phyloP scores from a whole-genome alignment of 257 asterid genomes.

The Fraxinus pennsylvanica region DNA sequence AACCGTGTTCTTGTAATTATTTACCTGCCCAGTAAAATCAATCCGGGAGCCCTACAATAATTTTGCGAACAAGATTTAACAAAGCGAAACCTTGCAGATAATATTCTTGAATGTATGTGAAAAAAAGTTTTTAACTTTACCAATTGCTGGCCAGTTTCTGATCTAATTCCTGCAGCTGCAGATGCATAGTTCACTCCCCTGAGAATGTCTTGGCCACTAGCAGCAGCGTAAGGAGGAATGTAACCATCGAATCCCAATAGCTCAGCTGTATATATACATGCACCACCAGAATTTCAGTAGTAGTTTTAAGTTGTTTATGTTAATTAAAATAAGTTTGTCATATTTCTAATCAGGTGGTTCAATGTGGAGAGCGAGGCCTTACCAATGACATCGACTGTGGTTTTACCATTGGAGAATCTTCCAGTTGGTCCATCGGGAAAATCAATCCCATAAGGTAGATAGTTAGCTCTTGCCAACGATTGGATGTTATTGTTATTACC shows the following conservation, averaged over 20 bases:
- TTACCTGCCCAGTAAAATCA: constrained; percentile 61
- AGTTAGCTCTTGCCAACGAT: constrained; percentile 69
- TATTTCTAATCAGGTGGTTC: too few relatives aligned
- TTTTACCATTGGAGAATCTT: constrained; percentile 66
- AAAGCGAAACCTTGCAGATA: background rate
- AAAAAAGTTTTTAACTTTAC: constrained; percentile 27
- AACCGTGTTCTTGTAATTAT: constrained; percentile 74
- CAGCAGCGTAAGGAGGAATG: constrained; percentile 60
- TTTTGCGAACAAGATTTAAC: background rate
- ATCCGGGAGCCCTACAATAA: constrained; percentile 64
- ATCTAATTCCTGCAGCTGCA: constrained; percentile 84
- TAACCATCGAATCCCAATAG: constrained; percentile 62
- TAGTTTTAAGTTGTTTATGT: background rate
- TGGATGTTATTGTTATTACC: constrained; percentile 69
- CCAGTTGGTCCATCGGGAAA: constrained; percentile 65
- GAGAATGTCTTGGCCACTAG: constrained; percentile 56
- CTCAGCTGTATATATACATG: constrained; percentile 46
- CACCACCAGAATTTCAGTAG: too few relatives aligned
- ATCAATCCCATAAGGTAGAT: constrained; percentile 75
- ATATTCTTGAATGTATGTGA: background rate
- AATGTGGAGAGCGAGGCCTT: constrained; percentile 17
- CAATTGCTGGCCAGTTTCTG: constrained; percentile 81
- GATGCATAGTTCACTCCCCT: constrained; percentile 83
- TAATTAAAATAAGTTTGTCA: too few relatives aligned
- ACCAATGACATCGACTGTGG: constrained; percentile 70